Percentiles rank a stretch among this genome's conserved stretches.
Conservation (phyloP, 441 rosid species). For the Syzygium syzygioides region DNA sequence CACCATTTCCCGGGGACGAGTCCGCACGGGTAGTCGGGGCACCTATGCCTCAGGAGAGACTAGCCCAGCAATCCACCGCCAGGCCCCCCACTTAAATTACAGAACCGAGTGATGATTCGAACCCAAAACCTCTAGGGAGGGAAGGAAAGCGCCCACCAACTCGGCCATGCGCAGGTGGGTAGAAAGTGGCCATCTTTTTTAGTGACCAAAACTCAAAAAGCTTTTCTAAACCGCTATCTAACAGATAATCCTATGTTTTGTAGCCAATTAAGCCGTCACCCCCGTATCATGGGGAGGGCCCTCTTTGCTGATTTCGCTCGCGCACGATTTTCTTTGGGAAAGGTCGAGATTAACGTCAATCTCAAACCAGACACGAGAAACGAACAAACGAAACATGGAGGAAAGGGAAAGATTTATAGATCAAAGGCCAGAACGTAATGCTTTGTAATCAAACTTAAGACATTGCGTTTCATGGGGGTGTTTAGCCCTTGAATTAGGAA, state of each 20-base stretch:
- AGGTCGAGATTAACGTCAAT: not conserved
- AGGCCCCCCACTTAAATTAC: too few species aligned
- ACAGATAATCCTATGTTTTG: not conserved
- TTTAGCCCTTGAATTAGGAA: too few species aligned
- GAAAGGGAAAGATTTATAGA: not conserved
- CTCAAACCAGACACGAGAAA: not conserved
- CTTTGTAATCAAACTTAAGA: too few species aligned
- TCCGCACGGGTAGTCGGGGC: too few species aligned
- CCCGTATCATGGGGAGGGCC: not conserved
- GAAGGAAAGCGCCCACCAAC: too few species aligned
- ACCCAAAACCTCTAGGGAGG: too few species aligned
- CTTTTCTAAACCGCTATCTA: not conserved
- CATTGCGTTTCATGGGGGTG: too few species aligned
- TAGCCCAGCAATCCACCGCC: too few species aligned
- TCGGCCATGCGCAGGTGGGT: too few species aligned
- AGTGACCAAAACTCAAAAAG: not conserved
- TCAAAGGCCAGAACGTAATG: not conserved
- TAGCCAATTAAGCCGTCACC: not conserved
- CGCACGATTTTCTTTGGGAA: not conserved
- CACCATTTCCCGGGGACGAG: too few species aligned
- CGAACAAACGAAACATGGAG: conserved; percentile 10
- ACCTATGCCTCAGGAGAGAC: too few species aligned
- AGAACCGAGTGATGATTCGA: too few species aligned
- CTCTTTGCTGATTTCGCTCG: not conserved
- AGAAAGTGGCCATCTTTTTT: not conserved